Evolutionary conservation across 305 asterid genomes (phyloP).

Genomic region (Rubia balearica): DNA sequence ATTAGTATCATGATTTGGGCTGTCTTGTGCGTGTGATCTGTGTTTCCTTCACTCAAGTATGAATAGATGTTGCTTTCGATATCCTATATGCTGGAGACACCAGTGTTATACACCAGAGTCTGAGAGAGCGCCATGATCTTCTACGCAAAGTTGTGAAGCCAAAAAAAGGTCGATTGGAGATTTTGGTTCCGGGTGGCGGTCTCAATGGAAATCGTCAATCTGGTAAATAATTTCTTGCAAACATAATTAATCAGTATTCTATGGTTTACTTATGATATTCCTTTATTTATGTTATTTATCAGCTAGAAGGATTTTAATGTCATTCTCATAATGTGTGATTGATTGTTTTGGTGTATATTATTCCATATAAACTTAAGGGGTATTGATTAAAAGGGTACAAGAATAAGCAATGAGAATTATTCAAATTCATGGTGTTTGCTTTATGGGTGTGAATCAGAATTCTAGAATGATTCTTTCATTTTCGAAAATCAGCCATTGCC

Average conservation of each 20-base stretch:
- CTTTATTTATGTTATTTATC: not conserved
- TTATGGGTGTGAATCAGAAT: no score
- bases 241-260: not conserved
- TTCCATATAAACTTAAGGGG: no score
- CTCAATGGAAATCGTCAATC: constrained; percentile 56
- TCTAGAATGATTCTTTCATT: no score
- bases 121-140: constrained; percentile 81
- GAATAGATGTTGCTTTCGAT: constrained; percentile 83
- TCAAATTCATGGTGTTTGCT: not conserved
- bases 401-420: not conserved
- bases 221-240: constrained; percentile 38
- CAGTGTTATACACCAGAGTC: constrained; percentile 90
- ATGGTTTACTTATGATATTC: not conserved
- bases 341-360: not conserved
- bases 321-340: not conserved
- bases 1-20: constrained; percentile 13
- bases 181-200: constrained; percentile 83
- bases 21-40: constrained; percentile 10
- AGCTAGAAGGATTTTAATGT: not conserved
- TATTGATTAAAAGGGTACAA: not conserved
- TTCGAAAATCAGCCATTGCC: no score
- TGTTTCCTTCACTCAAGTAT: constrained; percentile 43
- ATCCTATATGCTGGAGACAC: constrained; percentile 90
- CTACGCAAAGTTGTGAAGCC: constrained; percentile 68
- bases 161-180: constrained; percentile 72